A percentile compares a stretch with the other conserved stretches of the same genome.
Evolutionary conservation across 1,284 basidiomycete genomes (phyloP).

Genomic region (Tylopilus sp.): DNA sequence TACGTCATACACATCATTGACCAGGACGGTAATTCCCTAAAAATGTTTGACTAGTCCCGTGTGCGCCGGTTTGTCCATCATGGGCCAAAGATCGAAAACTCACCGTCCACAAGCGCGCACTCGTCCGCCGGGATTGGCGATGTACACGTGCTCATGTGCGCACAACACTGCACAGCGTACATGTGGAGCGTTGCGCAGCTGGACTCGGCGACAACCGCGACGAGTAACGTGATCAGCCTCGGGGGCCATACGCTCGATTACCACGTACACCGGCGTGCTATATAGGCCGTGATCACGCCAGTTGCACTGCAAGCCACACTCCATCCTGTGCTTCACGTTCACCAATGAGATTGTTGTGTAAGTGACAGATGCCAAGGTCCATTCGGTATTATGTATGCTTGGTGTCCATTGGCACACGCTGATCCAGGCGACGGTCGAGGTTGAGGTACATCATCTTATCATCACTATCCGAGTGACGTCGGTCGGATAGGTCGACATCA

Average conservation of each 20-base stretch:
- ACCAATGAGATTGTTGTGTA: background rate
- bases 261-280: background rate
- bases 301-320: background rate
- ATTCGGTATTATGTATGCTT: background rate
- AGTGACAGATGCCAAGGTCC: background rate
- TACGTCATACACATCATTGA: too few species aligned
- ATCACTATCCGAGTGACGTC: background rate
- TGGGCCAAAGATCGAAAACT: too few species aligned
- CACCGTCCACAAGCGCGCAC: background rate
- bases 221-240: background rate
- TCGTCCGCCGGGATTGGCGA: background rate
- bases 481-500: background rate
- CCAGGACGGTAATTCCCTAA: too few species aligned
- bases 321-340: background rate
- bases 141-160: background rate
- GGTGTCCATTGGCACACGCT: background rate
- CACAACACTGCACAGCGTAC: background rate
- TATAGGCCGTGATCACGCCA: background rate
- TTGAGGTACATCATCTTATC: conserved; percentile 1
- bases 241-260: background rate
- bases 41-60: too few species aligned
- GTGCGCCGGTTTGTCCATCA: too few species aligned
- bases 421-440: background rate
- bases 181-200: background rate
- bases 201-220: conserved; percentile 1